Conservation (phyloP, 2,329 filamentous ascomycete species). For the Tolypocladium tundrense region DNA sequence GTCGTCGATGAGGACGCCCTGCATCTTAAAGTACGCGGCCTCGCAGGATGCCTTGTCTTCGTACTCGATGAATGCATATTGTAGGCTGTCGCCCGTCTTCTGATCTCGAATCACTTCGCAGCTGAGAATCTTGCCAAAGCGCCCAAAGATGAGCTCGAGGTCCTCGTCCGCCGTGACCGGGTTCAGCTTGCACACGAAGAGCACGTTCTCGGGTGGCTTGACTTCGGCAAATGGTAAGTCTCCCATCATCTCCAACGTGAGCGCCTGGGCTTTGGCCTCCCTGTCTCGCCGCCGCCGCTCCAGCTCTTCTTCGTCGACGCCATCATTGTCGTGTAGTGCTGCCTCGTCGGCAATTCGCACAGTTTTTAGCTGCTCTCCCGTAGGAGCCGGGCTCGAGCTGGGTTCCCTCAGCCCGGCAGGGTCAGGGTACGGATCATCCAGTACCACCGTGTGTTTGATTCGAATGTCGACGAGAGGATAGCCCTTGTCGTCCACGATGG, state of each 20-base stretch:
- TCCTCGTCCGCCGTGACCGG: conserved; percentile 93
- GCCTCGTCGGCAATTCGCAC: conserved; percentile 88
- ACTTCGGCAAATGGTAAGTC: conserved; percentile 96
- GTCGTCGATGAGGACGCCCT: conserved; percentile 92
- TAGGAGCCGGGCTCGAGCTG: conserved; percentile 68
- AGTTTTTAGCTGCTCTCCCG: conserved; percentile 77
- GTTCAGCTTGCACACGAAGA: conserved; percentile 98
- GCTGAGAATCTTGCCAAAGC: conserved; percentile 88
- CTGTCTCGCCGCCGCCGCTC: conserved; percentile 76
- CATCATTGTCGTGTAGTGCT: conserved; percentile 62
- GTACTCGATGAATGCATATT: conserved; percentile 97
- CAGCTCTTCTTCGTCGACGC: conserved; percentile 62
- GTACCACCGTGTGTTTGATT: conserved; percentile 81
- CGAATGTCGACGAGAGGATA: conserved; percentile 89
- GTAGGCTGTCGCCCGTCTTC: conserved; percentile 86
- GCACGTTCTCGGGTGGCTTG: conserved; percentile 89
- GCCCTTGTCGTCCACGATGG: conserved; percentile 78
- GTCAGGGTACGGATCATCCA: conserved; percentile 89
- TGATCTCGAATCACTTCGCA: conserved; percentile 95
- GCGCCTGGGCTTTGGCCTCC: conserved; percentile 84
- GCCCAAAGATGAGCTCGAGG: conserved; percentile 89
- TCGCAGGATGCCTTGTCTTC: conserved; percentile 89
- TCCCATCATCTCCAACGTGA: conserved; percentile 96
- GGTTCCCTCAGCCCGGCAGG: conserved; percentile 68
- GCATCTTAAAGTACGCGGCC: conserved; percentile 97